Conservation (phyloP, 352 stramenopile genomes). For the Phytophthora citricola region DNA sequence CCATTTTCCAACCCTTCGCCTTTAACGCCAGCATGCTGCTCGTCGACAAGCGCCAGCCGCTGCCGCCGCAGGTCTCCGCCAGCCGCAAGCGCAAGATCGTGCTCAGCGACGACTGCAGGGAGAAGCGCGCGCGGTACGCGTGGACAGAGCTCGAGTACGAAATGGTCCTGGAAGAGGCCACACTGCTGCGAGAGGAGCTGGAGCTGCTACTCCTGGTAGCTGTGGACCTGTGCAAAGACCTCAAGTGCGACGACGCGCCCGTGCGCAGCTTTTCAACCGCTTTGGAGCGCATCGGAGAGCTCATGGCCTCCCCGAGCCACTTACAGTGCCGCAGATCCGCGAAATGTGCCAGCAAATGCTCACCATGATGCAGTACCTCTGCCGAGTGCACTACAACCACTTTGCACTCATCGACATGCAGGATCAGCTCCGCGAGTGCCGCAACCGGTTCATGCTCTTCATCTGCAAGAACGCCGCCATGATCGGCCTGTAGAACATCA, state of each 20-base stretch:
- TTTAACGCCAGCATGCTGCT: slow-evolving; percentile 46
- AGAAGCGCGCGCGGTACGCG: slow-evolving; percentile 58
- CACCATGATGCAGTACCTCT: slow-evolving; percentile 78
- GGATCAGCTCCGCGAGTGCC: slow-evolving; percentile 65
- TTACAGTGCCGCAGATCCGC: slow-evolving; percentile 65
- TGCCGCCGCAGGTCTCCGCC: slow-evolving; percentile 13
- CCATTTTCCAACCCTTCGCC: slow-evolving; percentile 26
- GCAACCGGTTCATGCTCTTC: slow-evolving; percentile 81
- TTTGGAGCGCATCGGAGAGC: slow-evolving; percentile 53
- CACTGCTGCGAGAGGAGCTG: slow-evolving; percentile 70
- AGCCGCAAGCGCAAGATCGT: slow-evolving; percentile 64
- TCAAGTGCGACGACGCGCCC: slow-evolving; percentile 41
- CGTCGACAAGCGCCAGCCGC: slow-evolving; percentile 40
- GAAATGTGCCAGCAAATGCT: slow-evolving; percentile 77
- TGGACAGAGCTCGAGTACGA: slow-evolving; percentile 82
- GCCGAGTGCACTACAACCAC: slow-evolving; percentile 65
- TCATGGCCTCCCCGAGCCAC: slow-evolving; percentile 53
- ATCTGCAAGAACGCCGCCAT: slow-evolving; percentile 76
- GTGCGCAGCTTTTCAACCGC: slow-evolving; percentile 39
- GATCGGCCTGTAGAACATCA: slow-evolving; percentile 53
- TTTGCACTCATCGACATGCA: slow-evolving; percentile 82
- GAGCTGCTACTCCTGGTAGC: slow-evolving; percentile 71
- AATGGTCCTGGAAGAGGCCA: slow-evolving; percentile 74
- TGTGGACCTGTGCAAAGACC: slow-evolving; percentile 61
- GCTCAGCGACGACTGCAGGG: slow-evolving; percentile 34